Conservation (phyloP, 208 protist species). For the Acanthamoeba triangularis region DNA sequence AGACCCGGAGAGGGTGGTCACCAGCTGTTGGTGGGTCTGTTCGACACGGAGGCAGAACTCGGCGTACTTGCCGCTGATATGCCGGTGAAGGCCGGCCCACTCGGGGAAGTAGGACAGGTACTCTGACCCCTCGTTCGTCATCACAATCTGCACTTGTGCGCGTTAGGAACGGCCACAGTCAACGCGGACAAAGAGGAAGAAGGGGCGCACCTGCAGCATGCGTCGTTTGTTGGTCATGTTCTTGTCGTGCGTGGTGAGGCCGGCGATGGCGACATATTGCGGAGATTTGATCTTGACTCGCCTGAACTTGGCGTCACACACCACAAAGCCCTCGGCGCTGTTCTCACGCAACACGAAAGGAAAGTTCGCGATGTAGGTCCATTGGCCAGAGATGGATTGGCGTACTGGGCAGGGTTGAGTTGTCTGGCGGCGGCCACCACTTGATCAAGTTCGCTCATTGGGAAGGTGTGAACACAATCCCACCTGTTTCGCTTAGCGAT, state of each 20-base stretch:
- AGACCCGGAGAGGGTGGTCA: not conserved
- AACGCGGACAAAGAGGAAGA: too few species aligned
- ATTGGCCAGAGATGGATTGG: not conserved
- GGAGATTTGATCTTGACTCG: slow-evolving; percentile 52
- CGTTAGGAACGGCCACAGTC: not conserved
- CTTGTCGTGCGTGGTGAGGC: not conserved
- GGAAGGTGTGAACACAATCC: not conserved
- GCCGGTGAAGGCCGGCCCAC: not conserved
- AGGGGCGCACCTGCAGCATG: not conserved
- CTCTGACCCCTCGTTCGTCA: not conserved
- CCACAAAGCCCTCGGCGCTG: slow-evolving; percentile 39
- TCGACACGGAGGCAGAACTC: not conserved
- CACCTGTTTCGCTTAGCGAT: not conserved
- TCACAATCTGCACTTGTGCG: not conserved
- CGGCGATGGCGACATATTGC: slow-evolving; percentile 7
- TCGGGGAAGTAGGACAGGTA: slow-evolving; percentile 43
- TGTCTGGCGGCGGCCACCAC: not conserved
- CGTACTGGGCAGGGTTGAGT: not conserved
- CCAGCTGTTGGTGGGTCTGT: not conserved
- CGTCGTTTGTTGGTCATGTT: slow-evolving; percentile 38
- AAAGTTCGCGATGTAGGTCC: not conserved
- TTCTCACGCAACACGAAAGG: too few species aligned
- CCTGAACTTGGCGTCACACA: not conserved
- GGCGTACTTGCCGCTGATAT: slow-evolving; percentile 19
- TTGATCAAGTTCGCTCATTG: not conserved